Evolutionary conservation across 2,329 filamentous ascomycete species (phyloP), one percentile per base, ranked within the genome.

Genomic region (Helminthosporium solani): DNA sequence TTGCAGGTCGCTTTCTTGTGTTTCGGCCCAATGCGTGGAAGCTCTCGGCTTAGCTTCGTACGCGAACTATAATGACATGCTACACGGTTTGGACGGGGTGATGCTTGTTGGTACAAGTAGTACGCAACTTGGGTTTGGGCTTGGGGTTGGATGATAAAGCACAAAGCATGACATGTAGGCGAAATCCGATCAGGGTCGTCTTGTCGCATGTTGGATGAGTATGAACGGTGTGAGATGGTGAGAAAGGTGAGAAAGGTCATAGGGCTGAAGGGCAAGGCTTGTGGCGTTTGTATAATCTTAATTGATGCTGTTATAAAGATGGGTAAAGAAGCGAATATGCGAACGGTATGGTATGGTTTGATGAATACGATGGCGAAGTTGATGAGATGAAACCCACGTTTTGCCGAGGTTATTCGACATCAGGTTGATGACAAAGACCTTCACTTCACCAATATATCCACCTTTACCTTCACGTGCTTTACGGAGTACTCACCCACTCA

Each of bases 201-300:
- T 19, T 34, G 34, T 40, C 35, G 25, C 12, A 42, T 49, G 49
- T 40, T 41, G 51, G 47, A 49, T 11, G 28, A 5, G 28, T 31
- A n/a, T 31, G 14, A 31, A 31, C 28, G 28, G 28, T 31, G 28
- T 31, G 28, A 31, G 28, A 51, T 16, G 27, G 16, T 49, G 23
- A 25, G 23, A 25, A 6, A 5, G 23, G 23, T 25, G 23, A 25
- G 23, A 6, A 25, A 42, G 46, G 35, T 48, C 28, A 49, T 50
- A 56, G 50, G 56, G 52, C 56, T 58, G 56, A 53, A 48, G 50
- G 48, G 53, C 50, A 33, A 46, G 49, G 47, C 15, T 52, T 53
- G 50, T 55, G 50, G 47, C 48, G 33, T 33, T 40, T 12, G 18
- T n/a, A 21, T 20, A 16, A 33, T 25, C 33, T 42, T 38, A 40